Conservation (phyloP, 805 yeast species). For the Wickerhamomyces silvicola region DNA sequence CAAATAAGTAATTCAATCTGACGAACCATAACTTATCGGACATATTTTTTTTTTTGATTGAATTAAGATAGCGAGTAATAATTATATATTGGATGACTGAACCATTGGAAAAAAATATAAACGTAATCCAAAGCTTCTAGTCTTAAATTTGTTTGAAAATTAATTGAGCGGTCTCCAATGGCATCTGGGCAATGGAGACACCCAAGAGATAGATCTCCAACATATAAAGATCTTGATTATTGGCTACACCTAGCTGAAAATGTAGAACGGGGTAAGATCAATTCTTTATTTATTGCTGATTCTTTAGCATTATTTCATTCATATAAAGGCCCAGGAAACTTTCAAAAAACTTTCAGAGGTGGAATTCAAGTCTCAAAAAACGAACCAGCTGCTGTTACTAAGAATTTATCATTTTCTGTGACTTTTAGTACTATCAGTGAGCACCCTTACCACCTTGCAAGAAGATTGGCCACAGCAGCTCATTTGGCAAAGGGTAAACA, state of each 20-base stretch:
- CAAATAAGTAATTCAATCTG: neutral
- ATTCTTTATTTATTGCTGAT: constrained; percentile 31
- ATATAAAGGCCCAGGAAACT: constrained; percentile 21
- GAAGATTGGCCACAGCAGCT: no score
- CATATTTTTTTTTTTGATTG: neutral
- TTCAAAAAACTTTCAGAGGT: constrained; percentile 10
- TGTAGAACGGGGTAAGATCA: constrained; percentile 30
- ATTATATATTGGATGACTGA: neutral
- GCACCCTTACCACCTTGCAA: no score
- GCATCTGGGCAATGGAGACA: constrained; percentile 7
- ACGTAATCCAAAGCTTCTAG: neutral
- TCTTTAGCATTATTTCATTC: constrained; percentile 32
- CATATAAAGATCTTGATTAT: constrained; percentile 18
- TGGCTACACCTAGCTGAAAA: constrained; percentile 26
- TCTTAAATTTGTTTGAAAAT: constrained; percentile 32
- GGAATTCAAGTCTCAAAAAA: constrained; percentile 5
- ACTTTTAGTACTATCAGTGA: no score
- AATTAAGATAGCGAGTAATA: neutral
- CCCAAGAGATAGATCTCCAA: constrained; percentile 4
- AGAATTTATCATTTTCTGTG: no score
- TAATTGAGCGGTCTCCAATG: constrained; percentile 15
- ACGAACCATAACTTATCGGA: no score
- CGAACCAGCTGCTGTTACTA: no score
- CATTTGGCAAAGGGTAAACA: no score
- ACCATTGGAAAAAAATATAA: constrained; percentile 1